phyloP scores from a whole-genome alignment of 1,284 basidiomycete genomes.

The Peniophora sp. region DNA sequence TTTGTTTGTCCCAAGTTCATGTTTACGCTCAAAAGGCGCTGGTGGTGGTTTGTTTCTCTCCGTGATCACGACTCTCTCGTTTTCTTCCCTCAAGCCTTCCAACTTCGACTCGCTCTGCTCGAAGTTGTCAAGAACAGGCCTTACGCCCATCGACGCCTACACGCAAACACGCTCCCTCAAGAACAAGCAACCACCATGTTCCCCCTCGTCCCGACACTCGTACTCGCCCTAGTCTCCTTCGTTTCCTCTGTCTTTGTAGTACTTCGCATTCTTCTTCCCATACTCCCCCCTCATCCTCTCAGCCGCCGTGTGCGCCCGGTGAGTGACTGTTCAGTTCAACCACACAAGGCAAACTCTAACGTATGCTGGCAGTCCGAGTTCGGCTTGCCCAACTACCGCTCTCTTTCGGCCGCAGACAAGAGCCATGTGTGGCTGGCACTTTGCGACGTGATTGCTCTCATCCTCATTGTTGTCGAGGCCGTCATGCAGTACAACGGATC shows the following conservation, averaged over 20 bases:
- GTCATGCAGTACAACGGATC: constrained; percentile 42
- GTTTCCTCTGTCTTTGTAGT: constrained; percentile 63
- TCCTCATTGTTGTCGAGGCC: constrained; percentile 58
- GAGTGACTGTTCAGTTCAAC: constrained; percentile 20
- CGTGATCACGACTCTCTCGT: too few relatives aligned
- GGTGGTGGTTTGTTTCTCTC: too few relatives aligned
- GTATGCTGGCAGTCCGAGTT: constrained; percentile 49
- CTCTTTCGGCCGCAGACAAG: constrained; percentile 58
- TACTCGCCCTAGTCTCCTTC: constrained; percentile 61
- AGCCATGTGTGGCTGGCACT: constrained; percentile 63
- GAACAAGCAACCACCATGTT: constrained; percentile 37
- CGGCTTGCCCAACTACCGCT: constrained; percentile 57
- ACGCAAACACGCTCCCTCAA: constrained; percentile 21
- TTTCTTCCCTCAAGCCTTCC: too few relatives aligned
- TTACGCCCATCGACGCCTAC: constrained; percentile 22
- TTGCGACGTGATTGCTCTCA: constrained; percentile 53
- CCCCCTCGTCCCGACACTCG: constrained; percentile 55
- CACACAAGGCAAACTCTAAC: constrained; percentile 9
- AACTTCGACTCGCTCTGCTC: too few relatives aligned
- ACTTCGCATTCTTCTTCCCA: constrained; percentile 62
- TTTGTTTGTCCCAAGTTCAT: too few relatives aligned
- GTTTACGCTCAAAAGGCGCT: too few relatives aligned
- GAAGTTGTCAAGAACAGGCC: constrained; percentile 10
- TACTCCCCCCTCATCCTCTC: constrained; percentile 60
- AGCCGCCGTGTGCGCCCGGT: constrained; percentile 65